Conservation (phyloP, 495 filamentous ascomycete genomes). For the Aspergillus kassunensis region DNA sequence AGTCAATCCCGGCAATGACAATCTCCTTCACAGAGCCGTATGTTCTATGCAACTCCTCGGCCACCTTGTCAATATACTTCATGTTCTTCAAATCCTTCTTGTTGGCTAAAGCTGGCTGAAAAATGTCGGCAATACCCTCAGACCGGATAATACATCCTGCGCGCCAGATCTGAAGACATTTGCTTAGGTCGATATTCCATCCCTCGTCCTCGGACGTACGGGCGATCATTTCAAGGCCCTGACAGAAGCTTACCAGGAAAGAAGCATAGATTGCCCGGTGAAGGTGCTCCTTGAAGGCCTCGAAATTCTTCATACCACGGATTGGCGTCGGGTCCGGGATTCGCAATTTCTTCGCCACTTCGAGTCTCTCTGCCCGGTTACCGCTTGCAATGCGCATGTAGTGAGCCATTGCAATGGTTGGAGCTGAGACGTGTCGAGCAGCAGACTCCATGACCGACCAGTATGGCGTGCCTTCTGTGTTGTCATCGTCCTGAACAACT, state of each 20-base stretch:
- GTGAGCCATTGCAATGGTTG: constrained; percentile 62
- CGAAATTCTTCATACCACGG: constrained; percentile 38
- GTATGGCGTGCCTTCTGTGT: constrained; percentile 63
- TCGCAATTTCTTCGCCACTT: constrained; percentile 41
- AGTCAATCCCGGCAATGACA: constrained; percentile 52
- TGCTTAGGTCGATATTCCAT: constrained; percentile 59
- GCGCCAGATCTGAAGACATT: constrained; percentile 66
- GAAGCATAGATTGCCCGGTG: constrained; percentile 57
- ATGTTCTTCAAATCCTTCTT: constrained; percentile 29
- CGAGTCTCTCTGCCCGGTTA: constrained; percentile 30
- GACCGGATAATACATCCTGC: constrained; percentile 71
- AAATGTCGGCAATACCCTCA: constrained; percentile 60
- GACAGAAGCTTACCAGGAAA: constrained; percentile 60
- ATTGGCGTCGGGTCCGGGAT: constrained; percentile 41
- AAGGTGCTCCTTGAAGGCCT: constrained; percentile 55
- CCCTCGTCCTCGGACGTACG: constrained; percentile 55
- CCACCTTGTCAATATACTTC: constrained; percentile 48
- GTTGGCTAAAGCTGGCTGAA: constrained; percentile 40
- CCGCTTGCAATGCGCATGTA: constrained; percentile 63
- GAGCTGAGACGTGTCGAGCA: constrained; percentile 57
- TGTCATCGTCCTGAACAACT: constrained; percentile 68
- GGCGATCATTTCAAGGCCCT: constrained; percentile 65
- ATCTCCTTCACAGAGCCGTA: constrained; percentile 53
- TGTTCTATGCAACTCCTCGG: constrained; percentile 48
- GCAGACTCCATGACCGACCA: constrained; percentile 61